Evolutionary conservation across 768 basidiomycete species (phyloP).

Genomic region (Pisolithus orientalis): DNA sequence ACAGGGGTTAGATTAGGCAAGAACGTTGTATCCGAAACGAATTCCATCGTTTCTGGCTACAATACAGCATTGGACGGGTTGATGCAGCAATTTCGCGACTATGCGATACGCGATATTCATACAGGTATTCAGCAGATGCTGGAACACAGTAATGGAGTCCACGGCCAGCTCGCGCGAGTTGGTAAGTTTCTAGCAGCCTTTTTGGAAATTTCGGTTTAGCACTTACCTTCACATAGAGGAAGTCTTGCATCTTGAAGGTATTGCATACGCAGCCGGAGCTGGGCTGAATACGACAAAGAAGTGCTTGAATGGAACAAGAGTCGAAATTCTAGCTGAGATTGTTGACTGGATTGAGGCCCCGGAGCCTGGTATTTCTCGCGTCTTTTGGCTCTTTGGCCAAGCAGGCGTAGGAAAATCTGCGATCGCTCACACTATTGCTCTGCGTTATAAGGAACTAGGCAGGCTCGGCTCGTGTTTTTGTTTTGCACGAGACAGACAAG

Average conservation of each 20-base stretch:
- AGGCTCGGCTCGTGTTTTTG: slow-evolving; percentile 17
- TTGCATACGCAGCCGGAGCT: background rate
- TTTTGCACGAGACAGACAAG: slow-evolving; percentile 3
- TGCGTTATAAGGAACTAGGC: slow-evolving; percentile 1
- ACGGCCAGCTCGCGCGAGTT: too few relatives aligned
- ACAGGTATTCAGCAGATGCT: background rate
- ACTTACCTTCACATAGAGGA: background rate
- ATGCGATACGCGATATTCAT: background rate
- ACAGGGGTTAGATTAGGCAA: background rate
- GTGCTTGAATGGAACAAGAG: slow-evolving; percentile 1
- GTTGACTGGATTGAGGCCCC: slow-evolving; percentile 6
- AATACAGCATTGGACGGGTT: background rate
- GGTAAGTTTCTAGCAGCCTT: too few relatives aligned
- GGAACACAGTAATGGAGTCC: background rate
- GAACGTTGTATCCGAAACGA: background rate
- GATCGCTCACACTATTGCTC: slow-evolving; percentile 9
- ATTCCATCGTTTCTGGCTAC: background rate
- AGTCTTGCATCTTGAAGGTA: background rate
- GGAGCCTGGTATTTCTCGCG: background rate
- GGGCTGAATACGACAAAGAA: background rate
- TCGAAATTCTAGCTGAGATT: slow-evolving; percentile 7
- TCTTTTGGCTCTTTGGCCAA: background rate
- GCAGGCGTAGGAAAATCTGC: background rate
- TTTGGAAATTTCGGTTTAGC: too few relatives aligned
- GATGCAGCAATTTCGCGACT: slow-evolving; percentile 2